Conservation (phyloP, 1,139 yeast genomes). For the Candida tropicalis region DNA sequence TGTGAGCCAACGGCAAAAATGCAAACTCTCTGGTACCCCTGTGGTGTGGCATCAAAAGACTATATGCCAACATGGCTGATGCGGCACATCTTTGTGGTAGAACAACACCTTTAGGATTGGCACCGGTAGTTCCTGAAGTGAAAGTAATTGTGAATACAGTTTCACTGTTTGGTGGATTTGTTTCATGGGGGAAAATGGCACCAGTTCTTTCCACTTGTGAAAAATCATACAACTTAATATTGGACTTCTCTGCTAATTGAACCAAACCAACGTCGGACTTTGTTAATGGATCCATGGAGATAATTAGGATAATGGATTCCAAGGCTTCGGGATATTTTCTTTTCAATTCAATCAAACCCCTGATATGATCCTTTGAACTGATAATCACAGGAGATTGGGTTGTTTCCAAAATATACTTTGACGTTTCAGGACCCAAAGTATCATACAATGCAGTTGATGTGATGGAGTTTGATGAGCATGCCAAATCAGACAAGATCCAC, state of each 20-base stretch:
- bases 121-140: constrained; percentile 48
- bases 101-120: constrained; percentile 44
- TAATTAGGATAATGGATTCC: constrained; percentile 29
- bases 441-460: constrained; percentile 45
- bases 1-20: constrained; percentile 40
- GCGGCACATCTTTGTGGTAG: constrained; percentile 34
- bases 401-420: constrained; percentile 34
- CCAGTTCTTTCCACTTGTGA: constrained; percentile 34
- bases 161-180: constrained; percentile 30
- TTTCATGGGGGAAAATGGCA: constrained; percentile 24
- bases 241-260: constrained; percentile 23
- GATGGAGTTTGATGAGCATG: constrained; percentile 37
- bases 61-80: constrained; percentile 22
- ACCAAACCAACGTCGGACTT: constrained; percentile 22
- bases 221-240: constrained; percentile 33
- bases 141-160: constrained; percentile 42
- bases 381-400: constrained; percentile 41
- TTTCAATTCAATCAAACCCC: constrained; percentile 30
- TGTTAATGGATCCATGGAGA: constrained; percentile 39
- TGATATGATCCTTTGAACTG: constrained; percentile 34
- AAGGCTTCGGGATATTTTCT: constrained; percentile 25
- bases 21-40: constrained; percentile 23
- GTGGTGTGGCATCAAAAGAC: constrained; percentile 15
- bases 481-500: constrained; percentile 42
- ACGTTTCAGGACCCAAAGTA: constrained; percentile 39